Evolutionary conservation across 1,284 basidiomycete genomes (phyloP).

Genomic region (Clitocybe nebularis): DNA sequence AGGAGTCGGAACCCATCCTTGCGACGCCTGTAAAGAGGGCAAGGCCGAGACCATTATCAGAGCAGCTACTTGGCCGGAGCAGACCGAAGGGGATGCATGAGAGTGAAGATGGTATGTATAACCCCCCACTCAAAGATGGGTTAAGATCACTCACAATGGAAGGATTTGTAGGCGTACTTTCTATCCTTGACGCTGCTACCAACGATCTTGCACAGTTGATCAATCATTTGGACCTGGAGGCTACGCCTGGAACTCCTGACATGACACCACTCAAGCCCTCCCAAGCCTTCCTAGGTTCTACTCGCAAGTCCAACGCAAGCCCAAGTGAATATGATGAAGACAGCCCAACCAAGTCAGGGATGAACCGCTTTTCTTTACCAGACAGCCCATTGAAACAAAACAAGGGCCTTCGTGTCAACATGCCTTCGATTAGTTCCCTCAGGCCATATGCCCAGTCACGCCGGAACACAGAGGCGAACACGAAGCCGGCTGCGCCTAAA

Average conservation of each 20-base stretch:
- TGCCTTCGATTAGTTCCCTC: constrained; percentile 52
- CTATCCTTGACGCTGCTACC: constrained; percentile 69
- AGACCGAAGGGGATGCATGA: constrained; percentile 52
- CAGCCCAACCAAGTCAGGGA: constrained; percentile 32
- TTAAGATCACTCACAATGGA: constrained; percentile 1
- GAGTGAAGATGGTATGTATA: constrained; percentile 43
- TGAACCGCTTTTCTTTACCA: constrained; percentile 7
- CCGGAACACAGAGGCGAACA: constrained; percentile 12
- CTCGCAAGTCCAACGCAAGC: constrained; percentile 14
- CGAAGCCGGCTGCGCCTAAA: neutral
- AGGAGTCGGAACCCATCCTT: constrained; percentile 15
- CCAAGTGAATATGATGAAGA: constrained; percentile 27
- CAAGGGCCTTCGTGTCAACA: constrained; percentile 31
- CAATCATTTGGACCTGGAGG: constrained; percentile 68
- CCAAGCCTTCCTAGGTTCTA: constrained; percentile 20
- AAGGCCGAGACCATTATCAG: constrained; percentile 57
- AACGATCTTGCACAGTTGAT: constrained; percentile 74
- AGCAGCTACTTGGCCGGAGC: constrained; percentile 50
- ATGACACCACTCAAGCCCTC: constrained; percentile 34
- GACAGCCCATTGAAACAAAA: constrained; percentile 30
- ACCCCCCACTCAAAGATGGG: too few species aligned
- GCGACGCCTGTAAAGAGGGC: constrained; percentile 49
- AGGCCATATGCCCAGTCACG: constrained; percentile 55
- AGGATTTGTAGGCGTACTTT: constrained; percentile 49
- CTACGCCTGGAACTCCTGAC: constrained; percentile 59